phyloP scores from a whole-genome alignment of 805 yeast species.

The Yarrowia osloensis region DNA sequence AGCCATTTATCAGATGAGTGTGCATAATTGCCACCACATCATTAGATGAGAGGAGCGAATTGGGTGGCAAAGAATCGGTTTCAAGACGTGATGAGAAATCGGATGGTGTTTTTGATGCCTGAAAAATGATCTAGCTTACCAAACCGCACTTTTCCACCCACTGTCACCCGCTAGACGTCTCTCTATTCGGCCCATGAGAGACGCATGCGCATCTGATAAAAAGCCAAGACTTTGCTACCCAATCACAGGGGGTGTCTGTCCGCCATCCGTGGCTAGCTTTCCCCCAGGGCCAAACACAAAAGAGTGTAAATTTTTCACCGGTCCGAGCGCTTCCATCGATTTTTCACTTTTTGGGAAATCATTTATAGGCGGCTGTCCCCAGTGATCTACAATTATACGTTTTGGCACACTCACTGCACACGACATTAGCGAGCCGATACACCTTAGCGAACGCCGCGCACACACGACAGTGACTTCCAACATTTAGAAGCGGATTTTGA shows the following conservation, averaged over 20 bases:
- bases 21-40: slow-evolving; percentile 27
- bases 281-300: neutral
- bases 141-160: neutral
- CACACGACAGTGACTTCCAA: neutral
- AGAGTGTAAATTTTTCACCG: neutral
- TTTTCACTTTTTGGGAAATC: neutral
- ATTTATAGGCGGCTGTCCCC: neutral
- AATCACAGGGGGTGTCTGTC: neutral
- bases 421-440: neutral
- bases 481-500: neutral
- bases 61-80: neutral
- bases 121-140: neutral
- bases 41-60: neutral
- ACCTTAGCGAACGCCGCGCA: neutral
- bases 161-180: neutral
- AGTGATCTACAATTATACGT: neutral
- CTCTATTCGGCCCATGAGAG: neutral
- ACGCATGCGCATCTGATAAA: slow-evolving; percentile 24
- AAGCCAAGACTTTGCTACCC: slow-evolving; percentile 27
- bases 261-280: neutral
- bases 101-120: neutral
- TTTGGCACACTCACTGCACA: neutral
- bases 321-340: neutral
- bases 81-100: neutral
- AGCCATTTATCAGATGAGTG: slow-evolving; percentile 9